Evolutionary conservation across 805 yeast species (phyloP).

Genomic region (Wickerhamiella vanderwaltii): DNA sequence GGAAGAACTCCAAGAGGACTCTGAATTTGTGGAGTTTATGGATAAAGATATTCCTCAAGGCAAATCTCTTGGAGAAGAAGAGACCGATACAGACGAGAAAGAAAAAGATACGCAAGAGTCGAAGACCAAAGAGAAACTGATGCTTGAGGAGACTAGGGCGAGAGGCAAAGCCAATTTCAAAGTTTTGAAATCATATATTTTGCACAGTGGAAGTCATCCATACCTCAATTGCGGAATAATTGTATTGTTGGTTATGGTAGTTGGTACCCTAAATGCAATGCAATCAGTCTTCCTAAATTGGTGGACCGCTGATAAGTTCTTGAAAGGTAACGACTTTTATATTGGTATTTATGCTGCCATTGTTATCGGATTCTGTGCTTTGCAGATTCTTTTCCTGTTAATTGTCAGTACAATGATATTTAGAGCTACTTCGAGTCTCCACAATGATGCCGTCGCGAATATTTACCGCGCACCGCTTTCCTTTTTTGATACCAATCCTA

Average conservation of each 20-base stretch:
- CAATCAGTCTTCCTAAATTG: slow-evolving; percentile 44
- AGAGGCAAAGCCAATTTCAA: neutral
- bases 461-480: slow-evolving; percentile 73
- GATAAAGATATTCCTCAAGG: too few relatives aligned
- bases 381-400: neutral
- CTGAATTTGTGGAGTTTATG: neutral
- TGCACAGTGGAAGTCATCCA: neutral
- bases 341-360: slow-evolving; percentile 49
- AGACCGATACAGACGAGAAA: slow-evolving; percentile 1
- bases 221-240: neutral
- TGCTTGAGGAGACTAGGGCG: slow-evolving; percentile 1
- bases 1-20: slow-evolving; percentile 33
- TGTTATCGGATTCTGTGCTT: slow-evolving; percentile 34
- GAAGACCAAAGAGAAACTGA: slow-evolving; percentile 1
- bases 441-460: slow-evolving; percentile 1
- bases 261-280: slow-evolving; percentile 36
- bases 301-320: slow-evolving; percentile 55
- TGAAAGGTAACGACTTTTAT: slow-evolving; percentile 42
- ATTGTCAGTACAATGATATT: slow-evolving; percentile 33
- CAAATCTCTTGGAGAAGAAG: too few relatives aligned
- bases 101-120: slow-evolving; percentile 9
- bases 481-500: slow-evolving; percentile 74
- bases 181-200: neutral
- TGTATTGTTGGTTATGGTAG: slow-evolving; percentile 25
- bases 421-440: slow-evolving; percentile 41